Conservation (phyloP, 2,329 filamentous ascomycete species). For the Stachybotrys chlorohalonatus region DNA sequence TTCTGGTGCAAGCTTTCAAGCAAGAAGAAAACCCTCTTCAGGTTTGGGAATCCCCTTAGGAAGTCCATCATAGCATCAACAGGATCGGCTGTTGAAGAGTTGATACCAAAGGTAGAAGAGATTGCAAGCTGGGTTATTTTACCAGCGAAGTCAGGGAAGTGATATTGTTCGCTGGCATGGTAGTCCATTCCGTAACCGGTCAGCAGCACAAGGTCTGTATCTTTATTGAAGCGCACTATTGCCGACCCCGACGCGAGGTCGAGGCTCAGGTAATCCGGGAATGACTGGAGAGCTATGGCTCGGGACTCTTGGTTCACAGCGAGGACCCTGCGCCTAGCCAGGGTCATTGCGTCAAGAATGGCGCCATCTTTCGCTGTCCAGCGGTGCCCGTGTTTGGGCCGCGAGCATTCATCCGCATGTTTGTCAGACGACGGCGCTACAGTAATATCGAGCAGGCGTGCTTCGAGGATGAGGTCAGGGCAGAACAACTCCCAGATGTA, state of each 20-base stretch:
- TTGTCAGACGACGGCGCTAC: background rate
- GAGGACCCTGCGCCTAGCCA: background rate
- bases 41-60: conserved; percentile 2
- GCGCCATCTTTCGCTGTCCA: background rate
- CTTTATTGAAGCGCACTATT: conserved; percentile 4
- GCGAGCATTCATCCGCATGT: background rate
- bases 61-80: background rate
- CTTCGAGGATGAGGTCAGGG: conserved; percentile 12
- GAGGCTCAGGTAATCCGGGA: conserved; percentile 3
- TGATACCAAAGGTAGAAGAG: background rate
- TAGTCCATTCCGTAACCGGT: background rate
- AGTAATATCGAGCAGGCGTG: conserved; percentile 7
- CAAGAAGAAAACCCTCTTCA: conserved; percentile 1
- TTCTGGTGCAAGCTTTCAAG: conserved; percentile 1
- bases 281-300: conserved; percentile 1
- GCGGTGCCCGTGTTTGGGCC: background rate
- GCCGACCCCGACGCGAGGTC: background rate
- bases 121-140: background rate
- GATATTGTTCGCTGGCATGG: background rate
- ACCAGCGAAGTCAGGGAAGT: background rate
- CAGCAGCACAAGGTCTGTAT: conserved; percentile 2
- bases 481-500: conserved; percentile 24
- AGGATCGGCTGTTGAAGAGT: background rate
- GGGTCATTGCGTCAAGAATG: background rate
- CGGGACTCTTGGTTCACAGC: conserved; percentile 4